Base-by-base conservation (phyloP, 2,329 filamentous ascomycete genomes). In the Cercospora beticola region DNA sequence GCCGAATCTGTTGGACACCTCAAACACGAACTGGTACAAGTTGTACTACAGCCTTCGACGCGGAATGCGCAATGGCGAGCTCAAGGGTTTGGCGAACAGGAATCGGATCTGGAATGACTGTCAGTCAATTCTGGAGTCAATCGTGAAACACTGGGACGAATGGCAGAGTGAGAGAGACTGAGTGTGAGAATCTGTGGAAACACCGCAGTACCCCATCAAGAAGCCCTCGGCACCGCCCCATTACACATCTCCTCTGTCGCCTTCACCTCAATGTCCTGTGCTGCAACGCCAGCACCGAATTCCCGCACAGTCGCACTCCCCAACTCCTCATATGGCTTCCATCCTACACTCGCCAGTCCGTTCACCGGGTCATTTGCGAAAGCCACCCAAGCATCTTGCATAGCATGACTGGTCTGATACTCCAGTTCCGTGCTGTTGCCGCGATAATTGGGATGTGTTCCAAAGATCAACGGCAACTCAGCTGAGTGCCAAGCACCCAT, bases 401-500 rank as follows among this genome's bases (percentile, higher is more conserved):
- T 74, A 12, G 77, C 73, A 64, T 75, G 68, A 62, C 77, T 78
- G 1, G 80, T 76, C 58, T 72, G 64, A 4, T 70, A 69, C 57
- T 78, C 75, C 54, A 75, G 59, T 2, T 63, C 56, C 18, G 74
- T 74, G 10, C 74, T 73, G 1, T 57, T 28, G 1, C 73, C 74
- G 9, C 75, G 58, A 64, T 69, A 76, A 59, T 77, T 68, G n/a
- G 67, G 66, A 65, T 81, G 79, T 1, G 81, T 82, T 2, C 80
- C 81, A 70, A 82, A 81, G 28, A 79, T 68, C 71, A 82, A 68
- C 12, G 79, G 78, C 23, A 81, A 72, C 60, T 83, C 81, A 6
- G 74, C 74, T 49, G 75, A 76, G 67, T 83, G 82, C 62, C 81
- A 83, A 0, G 81, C 81, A 8, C 82, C 82, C 56, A 83, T 75